These are phyloP conservation scores for Jamesozyma rosinii DNA, from an alignment of 805 yeast species.

Conservation along the genomic window DNA sequence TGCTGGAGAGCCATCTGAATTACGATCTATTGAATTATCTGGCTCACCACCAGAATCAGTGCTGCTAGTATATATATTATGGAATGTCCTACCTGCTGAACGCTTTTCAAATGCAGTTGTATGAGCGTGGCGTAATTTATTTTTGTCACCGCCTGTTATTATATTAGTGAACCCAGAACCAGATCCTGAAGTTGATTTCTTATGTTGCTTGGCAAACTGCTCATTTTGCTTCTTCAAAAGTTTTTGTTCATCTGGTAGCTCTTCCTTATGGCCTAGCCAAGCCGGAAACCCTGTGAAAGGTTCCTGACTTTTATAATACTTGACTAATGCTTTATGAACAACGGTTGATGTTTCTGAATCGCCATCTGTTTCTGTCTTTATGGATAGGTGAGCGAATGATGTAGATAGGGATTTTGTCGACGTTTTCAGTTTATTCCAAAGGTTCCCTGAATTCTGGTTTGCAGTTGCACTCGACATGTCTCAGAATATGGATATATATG, in stretches of 20 bases:
- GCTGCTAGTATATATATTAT: conserved; percentile 9
- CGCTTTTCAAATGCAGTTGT: conserved; percentile 1
- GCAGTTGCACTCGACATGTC: conserved; percentile 1
- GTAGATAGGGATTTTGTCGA: conserved; percentile 27
- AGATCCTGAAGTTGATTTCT: conserved; percentile 1
- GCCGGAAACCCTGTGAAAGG: conserved; percentile 31
- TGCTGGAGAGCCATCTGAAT: background rate
- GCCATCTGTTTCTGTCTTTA: conserved; percentile 36
- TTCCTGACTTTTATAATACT: conserved; percentile 30
- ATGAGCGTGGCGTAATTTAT: background rate
- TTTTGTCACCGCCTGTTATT: background rate
- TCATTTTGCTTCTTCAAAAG: conserved; percentile 22
- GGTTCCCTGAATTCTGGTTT: conserved; percentile 14
- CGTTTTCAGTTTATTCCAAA: conserved; percentile 28
- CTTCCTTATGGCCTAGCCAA: conserved; percentile 32
- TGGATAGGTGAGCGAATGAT: conserved; percentile 21
- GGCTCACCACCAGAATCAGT: too few species aligned
- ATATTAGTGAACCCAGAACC: conserved; percentile 3
- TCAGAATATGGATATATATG: too few species aligned
- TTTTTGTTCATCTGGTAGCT: conserved; percentile 28
- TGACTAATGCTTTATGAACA: conserved; percentile 37
- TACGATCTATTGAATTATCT: background rate
- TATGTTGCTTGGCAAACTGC: conserved; percentile 8
- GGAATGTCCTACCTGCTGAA: conserved; percentile 22
- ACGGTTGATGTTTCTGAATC: conserved; percentile 35